These are phyloP conservation scores for Xylaria palmicola DNA, from an alignment of 495 filamentous ascomycete genomes.

Conservation along the genomic window DNA sequence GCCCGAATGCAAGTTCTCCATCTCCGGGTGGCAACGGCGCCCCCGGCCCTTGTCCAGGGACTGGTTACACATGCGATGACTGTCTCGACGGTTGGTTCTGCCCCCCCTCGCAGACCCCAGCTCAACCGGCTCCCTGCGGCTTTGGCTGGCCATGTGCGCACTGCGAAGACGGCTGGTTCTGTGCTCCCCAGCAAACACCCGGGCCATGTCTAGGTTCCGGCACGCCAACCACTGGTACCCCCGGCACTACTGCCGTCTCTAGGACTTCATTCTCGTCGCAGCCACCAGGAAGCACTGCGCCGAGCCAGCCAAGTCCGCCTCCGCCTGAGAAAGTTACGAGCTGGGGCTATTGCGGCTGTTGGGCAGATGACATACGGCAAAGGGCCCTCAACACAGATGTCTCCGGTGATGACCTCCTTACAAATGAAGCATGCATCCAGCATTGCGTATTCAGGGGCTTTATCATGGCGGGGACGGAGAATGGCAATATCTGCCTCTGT, in stretches of 20 bases:
- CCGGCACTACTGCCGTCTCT: constrained; percentile 14
- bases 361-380: constrained; percentile 46
- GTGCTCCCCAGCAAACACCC: constrained; percentile 30
- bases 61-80: constrained; percentile 41
- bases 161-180: constrained; percentile 42
- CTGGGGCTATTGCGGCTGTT: constrained; percentile 61
- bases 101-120: constrained; percentile 40
- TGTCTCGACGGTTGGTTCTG: constrained; percentile 46
- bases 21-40: constrained; percentile 13
- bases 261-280: constrained; percentile 15
- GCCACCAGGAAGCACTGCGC: constrained; percentile 5
- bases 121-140: constrained; percentile 42
- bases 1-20: constrained; percentile 19
- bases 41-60: constrained; percentile 36
- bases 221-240: constrained; percentile 12
- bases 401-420: constrained; percentile 47
- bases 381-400: constrained; percentile 52
- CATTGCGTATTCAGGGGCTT: constrained; percentile 54
- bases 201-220: constrained; percentile 15
- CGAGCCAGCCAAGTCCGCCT: constrained; percentile 13
- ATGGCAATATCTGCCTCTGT: constrained; percentile 65
- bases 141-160: constrained; percentile 42
- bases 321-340: constrained; percentile 28
- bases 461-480: constrained; percentile 62
- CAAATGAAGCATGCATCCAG: constrained; percentile 57